Evolutionary conservation across 768 basidiomycete species (phyloP), one percentile per base, ranked within the genome.

Genomic region (Mycena vulgaris): DNA sequence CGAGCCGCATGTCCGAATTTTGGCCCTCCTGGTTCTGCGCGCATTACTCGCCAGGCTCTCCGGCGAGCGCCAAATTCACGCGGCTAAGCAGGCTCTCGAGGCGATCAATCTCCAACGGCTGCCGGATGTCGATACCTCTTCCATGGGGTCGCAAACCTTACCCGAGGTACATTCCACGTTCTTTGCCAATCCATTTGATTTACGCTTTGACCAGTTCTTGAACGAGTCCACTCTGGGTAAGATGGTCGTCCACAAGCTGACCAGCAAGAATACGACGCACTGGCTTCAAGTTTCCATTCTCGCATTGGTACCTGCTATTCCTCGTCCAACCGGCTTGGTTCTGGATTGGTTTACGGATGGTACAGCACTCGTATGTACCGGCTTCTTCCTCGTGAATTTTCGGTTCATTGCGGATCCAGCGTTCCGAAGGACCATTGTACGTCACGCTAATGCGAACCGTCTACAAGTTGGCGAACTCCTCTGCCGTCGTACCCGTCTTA

Each of bases 391-490:
- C 27, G n/a, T 27, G 10, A 16, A 4, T 28, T 39, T 16, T 19
- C 13, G 30, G 3, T 31, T 51, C 28, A 66, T 67, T 55, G 31
- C 35, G 30, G 33, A 58, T 47, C 21, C 45, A 69, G 48, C 21
- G 59, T 5, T 31, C 16, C 17, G 21, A 78, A 37, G 80, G 82
- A 17, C 70, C 79, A 23, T 81, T 78, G 30, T 95, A 91, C 75
- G 84, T 92, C 27, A 75, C 79, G n/a, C 84, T 95, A 65, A 86
- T 91, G 80, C 87, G 90, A 33, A 78, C 81, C 16, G 78, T 95
- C 5, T 98, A 98, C 80, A 79, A 75, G 21, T 75, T 95, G 23
- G 89, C 89, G 9, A 95, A 92, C 74, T 83, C 85, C 0, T 87
- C 89, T 6, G 78, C 86, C 9, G 77, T 86, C 0, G 78, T 86